Evolutionary conservation across 768 basidiomycete genomes (phyloP).

Genomic region (Mycena pura): DNA sequence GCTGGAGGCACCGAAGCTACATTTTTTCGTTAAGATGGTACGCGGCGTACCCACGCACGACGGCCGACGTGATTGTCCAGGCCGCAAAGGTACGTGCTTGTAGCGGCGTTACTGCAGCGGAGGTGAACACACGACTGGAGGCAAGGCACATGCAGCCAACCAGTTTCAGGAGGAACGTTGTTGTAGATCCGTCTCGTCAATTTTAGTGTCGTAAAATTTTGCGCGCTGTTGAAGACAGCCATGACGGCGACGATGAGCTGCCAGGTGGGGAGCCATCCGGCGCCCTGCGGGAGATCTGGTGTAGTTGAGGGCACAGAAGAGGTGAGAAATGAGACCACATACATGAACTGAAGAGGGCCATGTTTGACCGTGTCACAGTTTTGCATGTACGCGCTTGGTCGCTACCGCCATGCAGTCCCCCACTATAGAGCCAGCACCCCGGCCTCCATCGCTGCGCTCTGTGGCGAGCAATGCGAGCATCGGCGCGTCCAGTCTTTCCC

Average conservation of each 20-base stretch:
- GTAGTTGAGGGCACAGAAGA: conserved; percentile 2
- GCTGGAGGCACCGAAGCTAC: conserved; percentile 50
- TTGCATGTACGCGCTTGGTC: background rate
- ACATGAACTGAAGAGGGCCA: conserved; percentile 24
- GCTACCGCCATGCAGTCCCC: background rate
- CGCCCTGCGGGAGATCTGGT: conserved; percentile 66
- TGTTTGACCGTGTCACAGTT: background rate
- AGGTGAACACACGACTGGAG: conserved; percentile 11
- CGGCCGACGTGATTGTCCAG: conserved; percentile 89
- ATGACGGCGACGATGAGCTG: conserved; percentile 80
- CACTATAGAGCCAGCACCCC: background rate
- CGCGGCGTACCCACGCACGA: conserved; percentile 86
- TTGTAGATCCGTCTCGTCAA: conserved; percentile 83
- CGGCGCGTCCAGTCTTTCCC: conserved; percentile 55
- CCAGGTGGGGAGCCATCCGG: conserved; percentile 86
- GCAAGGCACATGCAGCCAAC: conserved; percentile 33
- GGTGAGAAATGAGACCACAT: background rate
- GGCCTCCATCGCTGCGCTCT: conserved; percentile 48
- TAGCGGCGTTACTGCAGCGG: conserved; percentile 73
- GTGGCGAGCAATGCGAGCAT: conserved; percentile 58
- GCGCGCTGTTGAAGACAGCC: conserved; percentile 85
- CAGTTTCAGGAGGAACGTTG: conserved; percentile 45
- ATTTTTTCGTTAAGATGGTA: conserved; percentile 85
- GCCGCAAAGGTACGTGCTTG: conserved; percentile 89
- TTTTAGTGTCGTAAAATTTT: conserved; percentile 81